phyloP scores from a whole-genome alignment of 176 grass and related monocot species.

The Thalia dealbata region DNA sequence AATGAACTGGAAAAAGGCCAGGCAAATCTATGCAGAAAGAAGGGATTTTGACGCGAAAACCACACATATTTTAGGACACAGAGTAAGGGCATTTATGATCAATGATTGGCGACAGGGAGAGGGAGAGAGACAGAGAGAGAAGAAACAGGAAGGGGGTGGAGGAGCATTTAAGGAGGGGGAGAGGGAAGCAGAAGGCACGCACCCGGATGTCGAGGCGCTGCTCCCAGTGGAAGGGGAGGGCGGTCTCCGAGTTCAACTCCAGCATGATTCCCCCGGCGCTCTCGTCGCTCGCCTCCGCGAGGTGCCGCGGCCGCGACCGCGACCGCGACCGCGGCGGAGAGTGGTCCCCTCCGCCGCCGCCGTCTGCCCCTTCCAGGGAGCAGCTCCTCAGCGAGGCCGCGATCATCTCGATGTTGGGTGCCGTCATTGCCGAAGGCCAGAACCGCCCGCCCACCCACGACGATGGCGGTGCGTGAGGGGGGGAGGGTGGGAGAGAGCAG shows the following conservation, averaged over 20 bases:
- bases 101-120: not conserved
- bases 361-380: slow-evolving; percentile 28
- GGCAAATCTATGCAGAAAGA: not conserved
- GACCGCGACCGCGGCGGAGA: too few species aligned
- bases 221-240: slow-evolving; percentile 93
- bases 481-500: not conserved
- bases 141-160: too few species aligned
- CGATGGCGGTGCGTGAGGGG: not conserved
- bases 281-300: slow-evolving; percentile 29
- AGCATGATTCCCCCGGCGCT: slow-evolving; percentile 46
- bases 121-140: too few species aligned
- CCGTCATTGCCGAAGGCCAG: not conserved
- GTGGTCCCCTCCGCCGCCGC: not conserved
- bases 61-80: not conserved
- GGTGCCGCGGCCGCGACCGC: not conserved
- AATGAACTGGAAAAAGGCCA: not conserved
- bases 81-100: not conserved
- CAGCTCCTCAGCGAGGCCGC: slow-evolving; percentile 14
- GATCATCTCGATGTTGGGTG: not conserved
- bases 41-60: not conserved
- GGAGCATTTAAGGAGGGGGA: not conserved
- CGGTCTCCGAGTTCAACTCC: slow-evolving; percentile 77
- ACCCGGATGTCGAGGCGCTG: slow-evolving; percentile 95
- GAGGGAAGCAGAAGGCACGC: slow-evolving; percentile 12
- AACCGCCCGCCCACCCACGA: not conserved